phyloP scores from a whole-genome alignment of 306 rosid species.

The Cicer cuneatum region DNA sequence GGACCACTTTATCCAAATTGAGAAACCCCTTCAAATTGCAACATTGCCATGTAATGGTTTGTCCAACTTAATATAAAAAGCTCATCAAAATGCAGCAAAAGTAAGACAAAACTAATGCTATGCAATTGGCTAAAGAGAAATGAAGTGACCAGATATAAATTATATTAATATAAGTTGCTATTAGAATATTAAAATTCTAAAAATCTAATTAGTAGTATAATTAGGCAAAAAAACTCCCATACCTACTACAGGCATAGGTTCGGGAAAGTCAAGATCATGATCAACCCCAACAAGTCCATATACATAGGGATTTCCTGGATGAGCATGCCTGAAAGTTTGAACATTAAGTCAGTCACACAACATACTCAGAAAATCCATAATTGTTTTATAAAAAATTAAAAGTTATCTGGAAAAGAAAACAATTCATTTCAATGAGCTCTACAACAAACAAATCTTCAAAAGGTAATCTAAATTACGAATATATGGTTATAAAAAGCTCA shows the following conservation, averaged over 20 bases:
- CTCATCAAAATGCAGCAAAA: constrained; percentile 6
- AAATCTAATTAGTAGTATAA: constrained; percentile 24
- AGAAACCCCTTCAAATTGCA: constrained; percentile 14
- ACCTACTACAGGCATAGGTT: constrained; percentile 98
- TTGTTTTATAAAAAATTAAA: not conserved
- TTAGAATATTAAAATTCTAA: constrained; percentile 30
- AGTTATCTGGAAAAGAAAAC: not conserved
- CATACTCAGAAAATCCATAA: not conserved
- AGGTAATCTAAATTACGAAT: constrained; percentile 13
- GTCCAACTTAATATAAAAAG: not conserved
- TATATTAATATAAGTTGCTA: not conserved
- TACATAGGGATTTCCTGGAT: constrained; percentile 97
- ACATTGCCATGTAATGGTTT: not conserved
- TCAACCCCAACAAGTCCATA: constrained; percentile 92
- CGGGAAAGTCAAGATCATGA: constrained; percentile 95
- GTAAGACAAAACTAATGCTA: constrained; percentile 4
- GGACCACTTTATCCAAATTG: constrained; percentile 1
- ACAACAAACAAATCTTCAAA: not conserved
- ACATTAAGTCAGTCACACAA: constrained; percentile 20
- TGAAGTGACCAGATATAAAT: constrained; percentile 15
- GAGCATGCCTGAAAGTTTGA: constrained; percentile 81
- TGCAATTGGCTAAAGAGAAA: constrained; percentile 10
- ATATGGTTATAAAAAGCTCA: constrained; percentile 1
- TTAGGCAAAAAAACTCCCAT: constrained; percentile 33
- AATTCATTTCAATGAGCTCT: constrained; percentile 20